Base-by-base conservation (phyloP, 371 early-diverging fungal genomes). In the Scutellospora calospora region DNA sequence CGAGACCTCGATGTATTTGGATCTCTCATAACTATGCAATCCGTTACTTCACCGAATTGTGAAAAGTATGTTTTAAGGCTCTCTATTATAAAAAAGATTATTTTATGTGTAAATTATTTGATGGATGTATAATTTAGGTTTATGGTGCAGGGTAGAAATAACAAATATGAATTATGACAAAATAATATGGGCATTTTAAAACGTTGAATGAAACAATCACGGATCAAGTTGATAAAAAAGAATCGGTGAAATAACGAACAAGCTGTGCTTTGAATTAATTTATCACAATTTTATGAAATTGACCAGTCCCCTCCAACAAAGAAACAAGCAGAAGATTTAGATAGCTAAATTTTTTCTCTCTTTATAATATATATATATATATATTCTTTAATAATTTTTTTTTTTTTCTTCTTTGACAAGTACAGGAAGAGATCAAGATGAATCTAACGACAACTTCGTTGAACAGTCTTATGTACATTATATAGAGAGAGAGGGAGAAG, bases 21-120 rank as follows among this genome's bases (percentile, higher is more conserved):
- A 81, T 97, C 98, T 77, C 93, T 91, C 95, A 97, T 95, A 33
- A 98, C 93, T 63, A 93, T 89, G 83, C 93, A 92, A 78, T 95
- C 94, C 22, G 87, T 81, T 49, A 95, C 87, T 81, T 87, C 88
- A 57, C 95, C 95, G 86, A 93, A 93, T 72, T 89, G 84, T 55
- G 89, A 87, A 89, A 97, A 96, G 86, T 95, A 94, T 22, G 87
- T 83, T 63, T 90, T 91, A 81, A 97, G 87, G 80, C 87, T 88
- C 80, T 91, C 94, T 94, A 87, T 76, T 65, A 71, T 79, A 62
- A 72, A 25, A 41, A 51, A 22, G 25, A 31, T 49, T 79, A 31
- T 25, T 54, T 22, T 62, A 51, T 81, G 63, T 22, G 31, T 38
- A n/a, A 63, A 18, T 68, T 31, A 31, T 63, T 31, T 63, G 63